Base-by-base conservation (phyloP, 352 stramenopile species). In the Pythium pyrilobum region DNA sequence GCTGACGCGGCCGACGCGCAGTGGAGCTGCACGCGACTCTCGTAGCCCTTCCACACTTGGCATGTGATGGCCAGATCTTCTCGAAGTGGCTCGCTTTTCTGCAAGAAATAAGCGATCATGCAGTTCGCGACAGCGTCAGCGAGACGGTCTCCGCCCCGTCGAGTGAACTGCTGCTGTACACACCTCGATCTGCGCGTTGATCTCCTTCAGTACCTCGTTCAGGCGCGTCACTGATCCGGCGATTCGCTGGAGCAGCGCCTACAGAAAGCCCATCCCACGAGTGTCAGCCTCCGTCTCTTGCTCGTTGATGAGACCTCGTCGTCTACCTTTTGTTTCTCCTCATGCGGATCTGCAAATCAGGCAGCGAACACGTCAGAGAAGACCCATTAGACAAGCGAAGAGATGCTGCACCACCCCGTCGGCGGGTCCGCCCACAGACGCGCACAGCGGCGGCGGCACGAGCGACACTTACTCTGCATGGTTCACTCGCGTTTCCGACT, bases 131-230 rank as follows among this genome's bases (percentile, higher is more conserved):
- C 4, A n/a, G 16, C 4, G 3, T 37, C 33, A 61, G 13, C 4
- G 6, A 58, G 5, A 47, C n/a, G n/a, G n/a, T n/a, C n/a, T n/a
- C n/a, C n/a, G n/a, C n/a, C n/a, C n/a, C n/a, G n/a, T n/a, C n/a
- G n/a, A n/a, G n/a, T n/a, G n/a, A 40, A 25, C 6, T 31, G 32
- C 37, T 28, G 4, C 4, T 28, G 42, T 10, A 13, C 31, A 7
- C 31, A 90, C 82, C 80, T 91, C 82, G 23, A 93, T 83, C 69
- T 90, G 79, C 1, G 63, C 69, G 66, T 93, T 93, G 49, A 93
- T 91, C 38, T 93, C 82, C 57, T 89, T 89, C 25, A 93, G 43
- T 4, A 93, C 80, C 31, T 93, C 80, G 47, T 91, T 85, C 29
- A 93, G 55, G 7, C 82, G 82, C 39, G 72, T 74, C 8, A 93